phyloP scores from a whole-genome alignment of 2,329 filamentous ascomycete species.

The Endothia cerciana region DNA sequence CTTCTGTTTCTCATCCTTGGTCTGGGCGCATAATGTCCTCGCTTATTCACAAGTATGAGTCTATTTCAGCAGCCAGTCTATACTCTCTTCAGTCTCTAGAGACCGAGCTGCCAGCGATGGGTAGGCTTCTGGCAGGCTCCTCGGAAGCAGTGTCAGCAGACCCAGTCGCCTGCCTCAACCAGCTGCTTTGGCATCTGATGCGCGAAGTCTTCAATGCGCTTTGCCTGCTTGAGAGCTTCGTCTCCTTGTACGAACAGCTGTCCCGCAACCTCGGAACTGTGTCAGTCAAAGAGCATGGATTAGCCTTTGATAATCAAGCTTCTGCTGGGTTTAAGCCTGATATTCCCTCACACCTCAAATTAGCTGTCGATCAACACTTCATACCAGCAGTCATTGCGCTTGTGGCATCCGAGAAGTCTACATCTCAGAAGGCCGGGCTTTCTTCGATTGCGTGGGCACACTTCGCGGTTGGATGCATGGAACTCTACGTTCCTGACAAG shows the following conservation, averaged over 20 bases:
- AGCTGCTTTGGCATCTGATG: slow-evolving; percentile 52
- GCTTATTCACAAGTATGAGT: slow-evolving; percentile 59
- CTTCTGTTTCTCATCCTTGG: slow-evolving; percentile 47
- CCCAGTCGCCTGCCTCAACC: slow-evolving; percentile 53
- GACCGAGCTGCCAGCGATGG: slow-evolving; percentile 65
- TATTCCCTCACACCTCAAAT: slow-evolving; percentile 41
- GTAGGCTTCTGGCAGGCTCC: slow-evolving; percentile 56
- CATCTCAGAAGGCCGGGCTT: slow-evolving; percentile 36
- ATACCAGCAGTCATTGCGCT: slow-evolving; percentile 51
- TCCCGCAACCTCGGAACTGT: slow-evolving; percentile 29
- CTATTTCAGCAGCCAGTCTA: slow-evolving; percentile 57
- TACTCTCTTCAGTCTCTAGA: slow-evolving; percentile 66
- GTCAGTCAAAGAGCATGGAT: slow-evolving; percentile 32
- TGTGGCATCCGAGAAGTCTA: slow-evolving; percentile 39
- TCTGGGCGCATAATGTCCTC: slow-evolving; percentile 52
- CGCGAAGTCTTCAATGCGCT: slow-evolving; percentile 43
- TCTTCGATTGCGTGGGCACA: slow-evolving; percentile 72
- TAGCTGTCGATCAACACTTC: slow-evolving; percentile 48
- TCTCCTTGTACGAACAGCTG: slow-evolving; percentile 33
- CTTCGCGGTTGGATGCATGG: slow-evolving; percentile 74
- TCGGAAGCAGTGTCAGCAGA: slow-evolving; percentile 54
- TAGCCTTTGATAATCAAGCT: slow-evolving; percentile 37
- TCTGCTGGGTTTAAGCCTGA: not conserved
- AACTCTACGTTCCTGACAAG: slow-evolving; percentile 83
- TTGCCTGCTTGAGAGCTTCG: slow-evolving; percentile 36